Evolutionary conservation across 176 grass and related monocot species (phyloP), one percentile per base, ranked within the genome.

Genomic region (Themeda triandra): DNA sequence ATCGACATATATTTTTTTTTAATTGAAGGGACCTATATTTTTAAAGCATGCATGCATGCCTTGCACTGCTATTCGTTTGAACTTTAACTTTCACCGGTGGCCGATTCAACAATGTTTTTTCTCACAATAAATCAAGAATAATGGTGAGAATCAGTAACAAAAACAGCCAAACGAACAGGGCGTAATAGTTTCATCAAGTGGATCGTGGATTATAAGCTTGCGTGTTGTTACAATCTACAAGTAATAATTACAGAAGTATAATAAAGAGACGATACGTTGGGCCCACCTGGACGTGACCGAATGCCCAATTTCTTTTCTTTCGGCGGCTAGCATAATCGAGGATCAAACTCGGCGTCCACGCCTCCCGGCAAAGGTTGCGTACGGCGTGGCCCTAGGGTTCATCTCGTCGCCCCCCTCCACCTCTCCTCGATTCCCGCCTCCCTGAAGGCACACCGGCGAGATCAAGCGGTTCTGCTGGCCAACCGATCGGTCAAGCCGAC

Each of bases 341-440:
- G n/a, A 62, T 40, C 72, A 28, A 70, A 9, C 42, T 48, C 66
- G 1, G 59, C 87, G 12, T 49, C 77, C 76, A 37, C 86, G 58
- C 58, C 56, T 60, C n/a, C n/a, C n/a, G 10, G 45, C 62, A 21
- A 13, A 60, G 74, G 12, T 76, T 56, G 65, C 88, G 88, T 86
- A 10, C 49, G 32, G 54, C 63, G 39, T 10, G 62, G 33, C 75
- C 35, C 35, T 90, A 86, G 78, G 79, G 88, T 90, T 90, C 37
- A 35, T 14, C 48, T 27, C 49, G 72, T 19, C 40, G 29, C 39
- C 11, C 5, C 17, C 18, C 19, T 18, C 29, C 6, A 24, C 19
- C 48, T 25, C 13, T 73, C 32, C 12, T 73, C 32, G 41, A 70
- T 64, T 51, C 41, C 53, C 24, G 63, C 6, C 41, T 4, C 69